Evolutionary conservation across 768 basidiomycete species (phyloP).

Genomic region (Cubamyces sp.): DNA sequence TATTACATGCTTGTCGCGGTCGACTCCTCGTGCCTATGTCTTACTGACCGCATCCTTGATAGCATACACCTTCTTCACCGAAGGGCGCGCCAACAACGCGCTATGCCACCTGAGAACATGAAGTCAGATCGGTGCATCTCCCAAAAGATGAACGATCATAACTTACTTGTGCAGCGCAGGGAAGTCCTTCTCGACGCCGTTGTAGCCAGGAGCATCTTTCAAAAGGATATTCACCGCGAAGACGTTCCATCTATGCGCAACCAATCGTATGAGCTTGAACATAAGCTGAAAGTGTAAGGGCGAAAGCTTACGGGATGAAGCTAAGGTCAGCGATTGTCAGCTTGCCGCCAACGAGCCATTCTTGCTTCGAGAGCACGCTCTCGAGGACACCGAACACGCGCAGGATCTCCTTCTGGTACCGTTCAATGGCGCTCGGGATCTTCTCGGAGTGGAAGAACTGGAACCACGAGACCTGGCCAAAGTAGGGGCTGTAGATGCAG

Average conservation of each 20-base stretch:
- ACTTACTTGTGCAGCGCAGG: conserved; percentile 26
- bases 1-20: neutral
- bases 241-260: conserved; percentile 22
- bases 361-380: conserved; percentile 33
- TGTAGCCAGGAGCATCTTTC: conserved; percentile 7
- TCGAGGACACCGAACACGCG: conserved; percentile 36
- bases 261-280: neutral
- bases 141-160: neutral
- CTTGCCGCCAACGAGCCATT: conserved; percentile 35
- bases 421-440: conserved; percentile 33
- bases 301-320: conserved; percentile 21
- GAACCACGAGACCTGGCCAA: conserved; percentile 35
- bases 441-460: conserved; percentile 32
- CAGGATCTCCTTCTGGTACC: conserved; percentile 36
- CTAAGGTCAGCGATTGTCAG: conserved; percentile 33
- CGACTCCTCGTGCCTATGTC: neutral
- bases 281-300: neutral
- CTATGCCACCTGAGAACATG: neutral
- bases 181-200: conserved; percentile 27
- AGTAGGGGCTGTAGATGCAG: conserved; percentile 30
- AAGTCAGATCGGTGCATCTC: neutral
- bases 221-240: conserved; percentile 12
- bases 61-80: neutral
- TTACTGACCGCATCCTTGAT: neutral
- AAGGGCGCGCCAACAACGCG: neutral